These are phyloP conservation scores for Stagonosporopsis cucurbitacearum DNA, from an alignment of 2,329 filamentous ascomycete genomes.

Conservation along the genomic window DNA sequence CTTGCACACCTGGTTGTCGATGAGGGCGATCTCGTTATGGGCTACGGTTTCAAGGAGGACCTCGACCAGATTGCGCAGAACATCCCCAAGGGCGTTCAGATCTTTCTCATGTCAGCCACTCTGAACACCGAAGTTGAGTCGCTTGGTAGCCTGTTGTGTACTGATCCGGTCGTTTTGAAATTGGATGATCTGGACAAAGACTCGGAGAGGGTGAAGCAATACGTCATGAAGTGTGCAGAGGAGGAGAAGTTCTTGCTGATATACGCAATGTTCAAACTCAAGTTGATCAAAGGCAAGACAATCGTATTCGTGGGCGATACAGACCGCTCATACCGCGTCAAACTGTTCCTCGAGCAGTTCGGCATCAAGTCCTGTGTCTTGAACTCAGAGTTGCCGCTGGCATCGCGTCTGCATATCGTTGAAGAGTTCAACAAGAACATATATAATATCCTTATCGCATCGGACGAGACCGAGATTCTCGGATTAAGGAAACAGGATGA, in stretches of 20 bases:
- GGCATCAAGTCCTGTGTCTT: constrained; percentile 91
- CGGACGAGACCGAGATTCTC: constrained; percentile 86
- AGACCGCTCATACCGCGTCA: constrained; percentile 87
- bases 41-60: constrained; percentile 93
- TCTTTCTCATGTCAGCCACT: constrained; percentile 92
- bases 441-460: constrained; percentile 97
- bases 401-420: constrained; percentile 90
- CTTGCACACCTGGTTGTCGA: constrained; percentile 86
- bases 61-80: constrained; percentile 78
- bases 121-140: constrained; percentile 86
- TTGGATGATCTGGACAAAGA: constrained; percentile 82
- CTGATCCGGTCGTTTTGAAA: constrained; percentile 78
- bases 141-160: constrained; percentile 84
- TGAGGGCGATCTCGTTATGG: constrained; percentile 91
- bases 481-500: constrained; percentile 57
- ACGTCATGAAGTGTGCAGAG: constrained; percentile 89
- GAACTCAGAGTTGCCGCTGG: constrained; percentile 93
- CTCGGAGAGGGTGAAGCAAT: constrained; percentile 80
- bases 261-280: constrained; percentile 94
- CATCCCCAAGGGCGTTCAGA: constrained; percentile 85
- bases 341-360: constrained; percentile 96
- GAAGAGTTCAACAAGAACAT: constrained; percentile 97
- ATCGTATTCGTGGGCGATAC: constrained; percentile 86
- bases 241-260: constrained; percentile 95
- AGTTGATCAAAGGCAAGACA: constrained; percentile 91